Conservation (phyloP, 805 yeast genomes). For the Candida palmyrensis region DNA sequence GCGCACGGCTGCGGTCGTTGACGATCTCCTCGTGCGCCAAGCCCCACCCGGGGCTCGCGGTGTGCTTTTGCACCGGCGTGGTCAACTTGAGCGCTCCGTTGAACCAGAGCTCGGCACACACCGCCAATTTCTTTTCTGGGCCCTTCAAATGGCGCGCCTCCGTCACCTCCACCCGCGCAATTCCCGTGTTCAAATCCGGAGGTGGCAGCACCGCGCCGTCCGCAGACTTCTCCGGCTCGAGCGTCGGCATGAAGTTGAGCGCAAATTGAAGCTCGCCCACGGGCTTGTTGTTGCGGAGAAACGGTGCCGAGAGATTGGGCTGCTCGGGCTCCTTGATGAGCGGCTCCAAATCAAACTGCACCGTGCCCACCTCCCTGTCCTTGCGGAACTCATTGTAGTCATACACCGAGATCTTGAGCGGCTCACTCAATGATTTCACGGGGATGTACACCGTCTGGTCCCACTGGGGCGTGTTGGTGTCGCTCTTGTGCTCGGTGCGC, state of each 20-base stretch:
- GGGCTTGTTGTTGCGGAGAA: constrained; percentile 77
- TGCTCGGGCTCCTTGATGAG: constrained; percentile 51
- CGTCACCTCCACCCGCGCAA: constrained; percentile 60
- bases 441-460: constrained; percentile 71
- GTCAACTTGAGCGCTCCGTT: constrained; percentile 55
- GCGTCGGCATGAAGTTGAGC: constrained; percentile 70
- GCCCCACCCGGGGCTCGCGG: constrained; percentile 65
- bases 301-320: constrained; percentile 45
- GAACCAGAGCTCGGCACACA: constrained; percentile 68
- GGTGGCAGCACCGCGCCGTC: constrained; percentile 84
- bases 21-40: constrained; percentile 62
- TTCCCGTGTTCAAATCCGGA: constrained; percentile 93
- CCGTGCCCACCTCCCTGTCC: constrained; percentile 76
- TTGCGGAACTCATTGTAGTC: constrained; percentile 79
- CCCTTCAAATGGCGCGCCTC: constrained; percentile 54
- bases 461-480: constrained; percentile 76
- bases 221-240: constrained; percentile 54
- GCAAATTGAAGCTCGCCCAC: constrained; percentile 74
- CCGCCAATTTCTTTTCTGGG: constrained; percentile 47
- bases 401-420: constrained; percentile 62
- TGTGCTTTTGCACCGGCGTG: constrained; percentile 55
- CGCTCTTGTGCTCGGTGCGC: constrained; percentile 60
- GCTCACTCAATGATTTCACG: constrained; percentile 73
- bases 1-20: constrained; percentile 65
- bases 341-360: constrained; percentile 67